Base-by-base conservation (phyloP, 2,329 filamentous ascomycete species). In the Setomelanomma holmii region DNA sequence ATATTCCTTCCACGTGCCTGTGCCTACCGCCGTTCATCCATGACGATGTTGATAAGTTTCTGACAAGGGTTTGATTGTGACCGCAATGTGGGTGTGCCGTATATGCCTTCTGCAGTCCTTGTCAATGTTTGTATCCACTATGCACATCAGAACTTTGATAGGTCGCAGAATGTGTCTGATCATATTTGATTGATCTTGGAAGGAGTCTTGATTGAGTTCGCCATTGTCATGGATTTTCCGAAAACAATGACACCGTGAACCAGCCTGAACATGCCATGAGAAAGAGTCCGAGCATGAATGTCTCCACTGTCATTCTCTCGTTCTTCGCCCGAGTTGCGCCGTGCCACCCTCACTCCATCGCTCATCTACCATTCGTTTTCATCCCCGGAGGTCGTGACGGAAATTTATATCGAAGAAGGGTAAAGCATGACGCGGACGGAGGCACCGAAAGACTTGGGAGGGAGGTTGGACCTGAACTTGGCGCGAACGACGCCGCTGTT, bases 401-500 rank as follows among this genome's bases (percentile, higher is more conserved):
- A 66, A 66, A 64, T 89, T n/a, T 93, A 96, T 89, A 97, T 95
- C 84, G 91, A 92, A 77, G 91, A 96, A 81, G 92, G 92, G 87
- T 96, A 96, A 82, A 96, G 86, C 92, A 96, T 96, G 82, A 96
- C 87, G 82, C 93, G 89, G 83, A 96, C 90, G 75, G 90, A 93
- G 78, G 92, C 72, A 66, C 73, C 71, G 85, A 98, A 97, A 78
- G 90, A 92, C 85, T 93, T 93, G 74, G 95, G 87, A 77, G 95
- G 95, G 71, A 99, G 92, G 80, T 96, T 96, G 83, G 87, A 86
- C 80, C 89, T 84, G 89, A 99, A 99, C 84, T 96, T 93, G 81
- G 93, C 93, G 79, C 95, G 90, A 79, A 99, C 95, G 76, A 97
- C 90, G 76, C 95, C 95, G 72, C 91, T 96, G 89, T 97, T 98